Evolutionary conservation across 257 asterid genomes (phyloP).

Genomic region (Lithospermum erythrorhizon): DNA sequence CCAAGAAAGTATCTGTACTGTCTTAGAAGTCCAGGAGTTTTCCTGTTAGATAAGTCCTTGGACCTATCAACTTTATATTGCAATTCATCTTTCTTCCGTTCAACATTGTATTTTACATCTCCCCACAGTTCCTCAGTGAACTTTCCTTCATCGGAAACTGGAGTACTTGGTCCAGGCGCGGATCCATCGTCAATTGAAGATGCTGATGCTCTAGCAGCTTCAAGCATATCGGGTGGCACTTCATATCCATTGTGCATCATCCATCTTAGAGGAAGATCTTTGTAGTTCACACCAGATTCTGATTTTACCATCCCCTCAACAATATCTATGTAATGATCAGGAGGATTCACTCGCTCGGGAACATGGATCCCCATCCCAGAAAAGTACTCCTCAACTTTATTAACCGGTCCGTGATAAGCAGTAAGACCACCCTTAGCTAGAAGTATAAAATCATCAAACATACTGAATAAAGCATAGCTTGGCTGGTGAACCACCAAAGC

Average conservation of each 20-base stretch:
- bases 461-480: constrained; percentile 88
- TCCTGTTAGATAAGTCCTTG: constrained; percentile 53
- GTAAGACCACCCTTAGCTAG: constrained; percentile 97
- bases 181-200: constrained; percentile 38
- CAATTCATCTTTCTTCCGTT: constrained; percentile 52
- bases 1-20: constrained; percentile 82
- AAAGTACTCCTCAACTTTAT: constrained; percentile 93
- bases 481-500: constrained; percentile 99
- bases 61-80: constrained; percentile 42
- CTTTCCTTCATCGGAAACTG: constrained; percentile 27
- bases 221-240: constrained; percentile 90
- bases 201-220: constrained; percentile 48
- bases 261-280: constrained; percentile 96
- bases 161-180: constrained; percentile 36
- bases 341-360: constrained; percentile 96
- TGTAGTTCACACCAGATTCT: constrained; percentile 46
- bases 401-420: constrained; percentile 91
- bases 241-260: constrained; percentile 95
- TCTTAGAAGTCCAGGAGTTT: constrained; percentile 34
- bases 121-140: constrained; percentile 71
- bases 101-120: constrained; percentile 55
- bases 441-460: constrained; percentile 93
- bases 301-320: constrained; percentile 83
- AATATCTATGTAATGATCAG: constrained; percentile 85
- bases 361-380: constrained; percentile 69